Evolutionary conservation across 139 green algal species (phyloP), one percentile per base, ranked within the genome.

Genomic region (Micromonas commoda): DNA sequence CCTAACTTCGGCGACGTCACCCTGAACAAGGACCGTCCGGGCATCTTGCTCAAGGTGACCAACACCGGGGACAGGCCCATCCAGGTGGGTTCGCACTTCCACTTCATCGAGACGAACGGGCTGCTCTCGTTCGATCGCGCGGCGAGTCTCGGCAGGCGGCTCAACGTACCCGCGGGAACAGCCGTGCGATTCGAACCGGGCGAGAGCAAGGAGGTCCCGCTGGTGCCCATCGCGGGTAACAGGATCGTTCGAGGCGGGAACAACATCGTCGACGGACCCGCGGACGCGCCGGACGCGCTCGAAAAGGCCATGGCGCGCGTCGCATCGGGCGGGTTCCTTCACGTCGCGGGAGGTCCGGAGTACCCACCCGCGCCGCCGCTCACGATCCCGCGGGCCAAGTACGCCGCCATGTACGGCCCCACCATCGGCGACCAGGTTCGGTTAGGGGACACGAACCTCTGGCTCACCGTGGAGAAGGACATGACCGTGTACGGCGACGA

Each of bases 141-240:
- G 75, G 26, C 52, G 32, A 82, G 82, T 66, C 85, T 81, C 39
- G 84, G 81, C 39, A 64, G 45, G n/a, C 82, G 78, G 26, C 73
- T 88, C 19, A 80, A 86, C 77, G 84, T 88, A 64, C 66, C 84
- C 13, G 61, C 81, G 1, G 84, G 84, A 20, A 88, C 84, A 33
- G 84, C 84, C 2, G 77, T 88, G 16, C 84, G 84, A 57, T 88
- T 88, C 60, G 84, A 88, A 61, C 83, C 83, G 51, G 83, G 83
- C 39, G 83, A 88, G 31, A 77, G 33, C 20, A 88, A 88, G 80
- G 45, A 39, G 6, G 83, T 86, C 45, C 53, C 75, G 37, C 57
- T 88, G 32, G 77, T 84, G 23, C 32, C 35, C 23, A 86, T 88
- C 31, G 83, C 60, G 0, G 83, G 83, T 34, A 79, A 79, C 2